These are phyloP conservation scores for Amanita inopinata DNA, from an alignment of 768 basidiomycete genomes.

Conservation along the genomic window DNA sequence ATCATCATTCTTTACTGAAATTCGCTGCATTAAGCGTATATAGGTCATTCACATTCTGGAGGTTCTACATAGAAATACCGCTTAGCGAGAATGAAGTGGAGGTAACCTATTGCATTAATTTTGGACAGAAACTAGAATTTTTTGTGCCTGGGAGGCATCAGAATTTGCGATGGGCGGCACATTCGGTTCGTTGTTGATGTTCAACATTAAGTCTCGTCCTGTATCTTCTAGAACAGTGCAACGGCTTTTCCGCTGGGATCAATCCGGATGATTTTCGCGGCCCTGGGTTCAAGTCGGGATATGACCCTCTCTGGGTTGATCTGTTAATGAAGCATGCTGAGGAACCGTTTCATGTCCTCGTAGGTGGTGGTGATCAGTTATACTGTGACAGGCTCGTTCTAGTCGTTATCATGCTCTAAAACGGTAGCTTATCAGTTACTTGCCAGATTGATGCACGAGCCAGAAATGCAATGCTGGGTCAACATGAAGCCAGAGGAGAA, in stretches of 20 bases:
- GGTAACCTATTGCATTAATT: slow-evolving; percentile 76
- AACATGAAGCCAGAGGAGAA: slow-evolving; percentile 49
- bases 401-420: not conserved
- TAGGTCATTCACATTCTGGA: slow-evolving; percentile 90
- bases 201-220: not conserved
- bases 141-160: slow-evolving; percentile 71
- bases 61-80: slow-evolving; percentile 81
- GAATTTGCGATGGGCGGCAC: slow-evolving; percentile 87
- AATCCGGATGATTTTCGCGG: slow-evolving; percentile 82
- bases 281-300: slow-evolving; percentile 71
- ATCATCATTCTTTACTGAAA: slow-evolving; percentile 2
- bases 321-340: slow-evolving; percentile 74
- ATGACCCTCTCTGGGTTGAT: slow-evolving; percentile 92
- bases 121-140: slow-evolving; percentile 69
- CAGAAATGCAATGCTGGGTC: slow-evolving; percentile 85
- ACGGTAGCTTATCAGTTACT: not conserved
- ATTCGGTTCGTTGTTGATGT: slow-evolving; percentile 49
- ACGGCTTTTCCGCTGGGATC: slow-evolving; percentile 83
- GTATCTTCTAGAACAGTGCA: slow-evolving; percentile 44
- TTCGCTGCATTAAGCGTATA: not conserved
- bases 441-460: slow-evolving; percentile 68
- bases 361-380: slow-evolving; percentile 91
- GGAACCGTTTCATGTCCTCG: slow-evolving; percentile 79
- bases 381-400: slow-evolving; percentile 67
- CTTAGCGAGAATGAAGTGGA: slow-evolving; percentile 61